Percentiles rank a stretch among this genome's conserved stretches.
These are phyloP conservation scores for Claviceps quebecensis DNA, from an alignment of 2,329 filamentous ascomycete genomes.

Conservation along the genomic window DNA sequence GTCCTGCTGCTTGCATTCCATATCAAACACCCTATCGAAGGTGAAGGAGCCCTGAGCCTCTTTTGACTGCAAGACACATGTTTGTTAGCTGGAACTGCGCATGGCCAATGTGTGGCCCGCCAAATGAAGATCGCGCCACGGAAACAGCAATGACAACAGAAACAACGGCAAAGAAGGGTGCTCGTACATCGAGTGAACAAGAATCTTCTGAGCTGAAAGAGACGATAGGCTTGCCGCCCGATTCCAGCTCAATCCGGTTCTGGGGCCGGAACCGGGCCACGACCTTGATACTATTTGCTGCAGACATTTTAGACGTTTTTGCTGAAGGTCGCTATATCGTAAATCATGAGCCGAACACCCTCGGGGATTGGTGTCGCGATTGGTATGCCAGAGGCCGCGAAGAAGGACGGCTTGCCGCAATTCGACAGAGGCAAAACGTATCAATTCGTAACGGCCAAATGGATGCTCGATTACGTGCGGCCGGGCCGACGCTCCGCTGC, in stretches of 20 bases:
- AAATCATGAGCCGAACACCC: conserved; percentile 7
- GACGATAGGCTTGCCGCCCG: conserved; percentile 85
- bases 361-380: neutral
- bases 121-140: neutral
- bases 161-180: neutral
- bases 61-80: conserved; percentile 47
- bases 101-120: neutral
- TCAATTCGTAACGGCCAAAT: neutral
- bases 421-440: neutral
- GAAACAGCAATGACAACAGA: neutral
- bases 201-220: conserved; percentile 79
- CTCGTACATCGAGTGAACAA: conserved; percentile 61
- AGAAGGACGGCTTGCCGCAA: neutral
- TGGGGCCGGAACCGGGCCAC: conserved; percentile 96
- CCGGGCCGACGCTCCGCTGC: neutral
- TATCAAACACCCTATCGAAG: conserved; percentile 95
- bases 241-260: conserved; percentile 84
- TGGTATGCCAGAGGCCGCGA: neutral
- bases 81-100: conserved; percentile 11
- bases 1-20: conserved; percentile 77
- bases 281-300: conserved; percentile 67
- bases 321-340: conserved; percentile 2
- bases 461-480: neutral
- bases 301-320: conserved; percentile 34
- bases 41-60: conserved; percentile 81